phyloP scores from a whole-genome alignment of 2,329 filamentous ascomycete genomes.

The Microthyrium microscopicum region DNA sequence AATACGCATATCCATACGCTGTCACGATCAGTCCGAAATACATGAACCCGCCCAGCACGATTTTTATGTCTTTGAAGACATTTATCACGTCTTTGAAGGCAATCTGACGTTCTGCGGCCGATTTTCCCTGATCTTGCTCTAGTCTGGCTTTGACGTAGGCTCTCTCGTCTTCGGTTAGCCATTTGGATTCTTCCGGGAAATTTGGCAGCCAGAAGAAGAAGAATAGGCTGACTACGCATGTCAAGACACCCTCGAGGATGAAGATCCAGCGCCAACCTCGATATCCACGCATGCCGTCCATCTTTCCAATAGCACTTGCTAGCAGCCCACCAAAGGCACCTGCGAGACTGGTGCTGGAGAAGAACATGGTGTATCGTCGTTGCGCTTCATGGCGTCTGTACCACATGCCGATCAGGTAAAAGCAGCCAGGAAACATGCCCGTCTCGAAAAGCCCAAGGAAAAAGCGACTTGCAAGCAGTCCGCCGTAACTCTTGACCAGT shows the following conservation, averaged over 20 bases:
- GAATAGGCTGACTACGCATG: conserved; percentile 25
- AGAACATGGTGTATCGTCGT: conserved; percentile 87
- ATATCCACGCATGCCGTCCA: conserved; percentile 55
- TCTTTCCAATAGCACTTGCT: conserved; percentile 76
- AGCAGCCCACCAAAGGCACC: conserved; percentile 77
- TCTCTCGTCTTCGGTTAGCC: conserved; percentile 30
- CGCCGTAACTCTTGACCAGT: conserved; percentile 58
- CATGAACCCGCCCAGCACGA: conserved; percentile 33
- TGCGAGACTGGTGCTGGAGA: conserved; percentile 62
- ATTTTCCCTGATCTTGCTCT: conserved; percentile 29
- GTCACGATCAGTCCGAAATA: conserved; percentile 25
- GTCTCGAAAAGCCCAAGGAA: conserved; percentile 52
- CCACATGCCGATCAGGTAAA: conserved; percentile 74
- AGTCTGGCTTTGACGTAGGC: conserved; percentile 29
- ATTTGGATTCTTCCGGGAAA: conserved; percentile 33
- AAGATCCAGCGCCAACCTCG: conserved; percentile 50
- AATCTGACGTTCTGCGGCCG: conserved; percentile 27
- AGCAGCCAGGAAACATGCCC: conserved; percentile 48
- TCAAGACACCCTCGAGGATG: conserved; percentile 44
- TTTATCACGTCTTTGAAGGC: conserved; percentile 24
- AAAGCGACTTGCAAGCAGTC: conserved; percentile 61
- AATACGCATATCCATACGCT: conserved; percentile 26
- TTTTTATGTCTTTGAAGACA: conserved; percentile 33
- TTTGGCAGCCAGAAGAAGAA: conserved; percentile 32
- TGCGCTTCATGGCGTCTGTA: conserved; percentile 79